A percentile compares a stretch with the other conserved stretches of the same genome.
Evolutionary conservation across 2,329 filamentous ascomycete species (phyloP).

Genomic region (Aspergillus fumigatiaffinis): DNA sequence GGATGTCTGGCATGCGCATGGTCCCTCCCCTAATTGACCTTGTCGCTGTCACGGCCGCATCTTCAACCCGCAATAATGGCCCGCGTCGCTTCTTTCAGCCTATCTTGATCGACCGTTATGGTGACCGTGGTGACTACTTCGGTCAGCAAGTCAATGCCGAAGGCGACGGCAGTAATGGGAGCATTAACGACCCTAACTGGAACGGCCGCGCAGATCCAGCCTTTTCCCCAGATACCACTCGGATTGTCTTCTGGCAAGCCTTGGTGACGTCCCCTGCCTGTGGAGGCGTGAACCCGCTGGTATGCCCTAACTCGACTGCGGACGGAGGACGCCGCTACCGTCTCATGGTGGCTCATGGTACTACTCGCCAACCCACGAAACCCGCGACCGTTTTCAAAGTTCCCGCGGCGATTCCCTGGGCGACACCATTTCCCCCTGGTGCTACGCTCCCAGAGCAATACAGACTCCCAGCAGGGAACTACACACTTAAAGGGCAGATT

Average conservation of each 20-base stretch:
- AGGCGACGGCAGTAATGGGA: conserved; percentile 31
- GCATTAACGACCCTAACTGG: conserved; percentile 47
- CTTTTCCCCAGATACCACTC: conserved; percentile 36
- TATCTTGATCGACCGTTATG: conserved; percentile 41
- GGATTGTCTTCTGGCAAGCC: conserved; percentile 43
- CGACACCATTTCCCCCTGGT: conserved; percentile 8
- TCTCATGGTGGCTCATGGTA: conserved; percentile 42
- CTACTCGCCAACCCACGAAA: conserved; percentile 25
- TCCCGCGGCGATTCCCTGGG: conserved; percentile 19
- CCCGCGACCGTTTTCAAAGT: conserved; percentile 20
- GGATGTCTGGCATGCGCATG: conserved; percentile 12
- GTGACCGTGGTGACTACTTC: conserved; percentile 45
- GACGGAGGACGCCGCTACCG: conserved; percentile 38
- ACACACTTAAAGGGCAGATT: conserved; percentile 12
- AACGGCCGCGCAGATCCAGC: conserved; percentile 45
- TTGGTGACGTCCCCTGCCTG: conserved; percentile 40
- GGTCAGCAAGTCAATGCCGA: conserved; percentile 43
- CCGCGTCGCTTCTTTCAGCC: conserved; percentile 46
- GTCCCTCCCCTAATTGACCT: conserved; percentile 44
- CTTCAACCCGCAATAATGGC: conserved; percentile 47
- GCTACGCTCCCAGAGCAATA: conserved; percentile 1
- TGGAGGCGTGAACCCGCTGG: conserved; percentile 42
- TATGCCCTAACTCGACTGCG: conserved; percentile 39
- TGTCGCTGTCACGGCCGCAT: conserved; percentile 27
- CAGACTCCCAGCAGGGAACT: conserved; percentile 7